Percentiles rank a stretch among this genome's conserved stretches.
Evolutionary conservation across 192 early-diverging fungal genomes (phyloP).

Genomic region (Dimargaris verticillata): DNA sequence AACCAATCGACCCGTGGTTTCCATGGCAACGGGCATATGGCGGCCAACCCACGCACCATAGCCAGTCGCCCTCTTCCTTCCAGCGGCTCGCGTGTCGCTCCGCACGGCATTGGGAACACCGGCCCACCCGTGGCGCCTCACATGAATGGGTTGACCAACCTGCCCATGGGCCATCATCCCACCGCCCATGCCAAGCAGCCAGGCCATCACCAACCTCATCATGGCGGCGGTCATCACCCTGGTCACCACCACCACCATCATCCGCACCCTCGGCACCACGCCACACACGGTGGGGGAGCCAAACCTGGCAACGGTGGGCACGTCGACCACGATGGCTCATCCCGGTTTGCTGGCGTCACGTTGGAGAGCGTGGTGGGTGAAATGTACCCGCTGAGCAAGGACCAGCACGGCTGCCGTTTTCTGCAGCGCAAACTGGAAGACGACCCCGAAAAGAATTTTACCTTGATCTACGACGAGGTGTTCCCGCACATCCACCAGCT

Average conservation of each 20-base stretch:
- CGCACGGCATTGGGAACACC: too few relatives aligned
- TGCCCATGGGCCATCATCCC: too few relatives aligned
- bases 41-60: slow-evolving; percentile 12
- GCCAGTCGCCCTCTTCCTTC: slow-evolving; percentile 4
- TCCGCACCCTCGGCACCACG: slow-evolving; percentile 21
- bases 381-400: slow-evolving; percentile 65
- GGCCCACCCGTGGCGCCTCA: slow-evolving; percentile 8
- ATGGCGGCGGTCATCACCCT: slow-evolving; percentile 12
- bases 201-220: neutral
- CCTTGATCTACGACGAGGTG: slow-evolving; percentile 63
- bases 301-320: slow-evolving; percentile 1
- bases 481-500: slow-evolving; percentile 56
- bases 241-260: slow-evolving; percentile 10
- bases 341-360: slow-evolving; percentile 42
- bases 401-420: slow-evolving; percentile 78
- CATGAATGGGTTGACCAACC: slow-evolving; percentile 7
- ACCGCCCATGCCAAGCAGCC: too few relatives aligned
- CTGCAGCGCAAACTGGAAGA: slow-evolving; percentile 78
- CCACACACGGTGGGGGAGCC: slow-evolving; percentile 15
- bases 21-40: neutral
- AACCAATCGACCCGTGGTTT: neutral
- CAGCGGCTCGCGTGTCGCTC: too few relatives aligned
- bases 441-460: slow-evolving; percentile 36
- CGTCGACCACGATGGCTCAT: too few relatives aligned
- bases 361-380: slow-evolving; percentile 56